Conservation (phyloP, 1,139 yeast genomes). For the Nakaseomyces nivariensis region DNA sequence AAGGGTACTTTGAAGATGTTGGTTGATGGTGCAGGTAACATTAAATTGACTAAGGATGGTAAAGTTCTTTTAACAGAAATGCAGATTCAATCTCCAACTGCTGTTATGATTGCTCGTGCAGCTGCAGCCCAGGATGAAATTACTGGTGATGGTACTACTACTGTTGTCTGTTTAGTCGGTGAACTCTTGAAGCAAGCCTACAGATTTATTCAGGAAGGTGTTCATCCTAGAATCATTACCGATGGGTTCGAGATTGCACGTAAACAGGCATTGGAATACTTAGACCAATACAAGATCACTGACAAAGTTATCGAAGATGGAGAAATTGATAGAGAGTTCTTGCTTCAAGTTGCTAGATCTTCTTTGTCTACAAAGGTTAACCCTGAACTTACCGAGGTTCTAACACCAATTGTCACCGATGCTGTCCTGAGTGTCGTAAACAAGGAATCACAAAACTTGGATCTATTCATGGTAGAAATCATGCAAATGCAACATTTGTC, state of each 20-base stretch:
- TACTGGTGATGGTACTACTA: slow-evolving; percentile 99
- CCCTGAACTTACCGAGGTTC: slow-evolving; percentile 61
- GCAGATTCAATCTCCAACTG: slow-evolving; percentile 99
- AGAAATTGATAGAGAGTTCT: slow-evolving; percentile 68
- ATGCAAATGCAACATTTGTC: slow-evolving; percentile 96
- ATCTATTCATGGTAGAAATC: slow-evolving; percentile 94
- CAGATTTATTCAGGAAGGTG: slow-evolving; percentile 83
- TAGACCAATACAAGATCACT: slow-evolving; percentile 48
- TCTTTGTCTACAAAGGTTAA: slow-evolving; percentile 82
- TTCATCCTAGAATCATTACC: slow-evolving; percentile 88
- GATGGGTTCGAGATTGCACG: slow-evolving; percentile 94
- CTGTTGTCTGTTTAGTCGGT: slow-evolving; percentile 90
- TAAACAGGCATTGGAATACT: slow-evolving; percentile 56
- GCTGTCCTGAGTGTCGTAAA: slow-evolving; percentile 74
- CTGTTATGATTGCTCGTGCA: slow-evolving; percentile 96
- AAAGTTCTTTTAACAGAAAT: slow-evolving; percentile 86
- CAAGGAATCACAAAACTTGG: slow-evolving; percentile 48
- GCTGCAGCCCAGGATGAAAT: slow-evolving; percentile 99
- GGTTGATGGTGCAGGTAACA: slow-evolving; percentile 94
- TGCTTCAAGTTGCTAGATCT: slow-evolving; percentile 84
- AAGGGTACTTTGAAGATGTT: slow-evolving; percentile 87
- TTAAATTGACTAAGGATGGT: slow-evolving; percentile 95
- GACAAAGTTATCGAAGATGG: slow-evolving; percentile 29
- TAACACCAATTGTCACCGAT: slow-evolving; percentile 92
- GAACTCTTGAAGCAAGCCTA: slow-evolving; percentile 92